These are phyloP conservation scores for Heliamphora pulchella DNA, from an alignment of 179 eudicot species.

Conservation along the genomic window DNA sequence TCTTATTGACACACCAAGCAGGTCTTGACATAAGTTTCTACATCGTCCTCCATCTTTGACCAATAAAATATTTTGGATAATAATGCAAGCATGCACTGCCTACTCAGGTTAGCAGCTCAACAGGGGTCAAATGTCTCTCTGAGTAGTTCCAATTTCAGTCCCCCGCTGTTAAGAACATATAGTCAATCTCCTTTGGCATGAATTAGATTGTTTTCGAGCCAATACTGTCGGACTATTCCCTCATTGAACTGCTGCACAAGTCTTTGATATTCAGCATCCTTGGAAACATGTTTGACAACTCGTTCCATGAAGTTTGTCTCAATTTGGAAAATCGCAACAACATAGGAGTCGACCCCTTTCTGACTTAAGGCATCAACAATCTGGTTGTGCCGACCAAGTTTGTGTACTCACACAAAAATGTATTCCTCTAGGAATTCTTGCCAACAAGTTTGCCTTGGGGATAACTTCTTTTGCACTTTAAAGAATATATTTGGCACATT, in stretches of 20 bases:
- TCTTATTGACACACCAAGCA: constrained; percentile 18
- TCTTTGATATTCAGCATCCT: neutral
- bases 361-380: neutral
- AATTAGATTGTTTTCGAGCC: neutral
- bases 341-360: neutral
- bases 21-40: constrained; percentile 14
- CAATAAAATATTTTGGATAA: neutral
- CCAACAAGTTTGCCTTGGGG: neutral
- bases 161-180: neutral
- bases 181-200: constrained; percentile 1
- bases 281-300: neutral
- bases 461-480: neutral
- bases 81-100: neutral
- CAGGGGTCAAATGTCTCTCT: neutral
- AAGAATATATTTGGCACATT: constrained; percentile 1
- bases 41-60: constrained; percentile 12
- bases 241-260: neutral
- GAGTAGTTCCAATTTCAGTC: neutral
- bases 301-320: neutral
- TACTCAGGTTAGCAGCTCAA: constrained; percentile 14
- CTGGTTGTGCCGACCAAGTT: too few relatives aligned
- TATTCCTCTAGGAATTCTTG: too few relatives aligned
- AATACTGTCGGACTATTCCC: neutral
- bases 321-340: neutral
- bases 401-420: too few relatives aligned